Evolutionary conservation across 441 rosid species (phyloP).

Genomic region (Croton setiger): DNA sequence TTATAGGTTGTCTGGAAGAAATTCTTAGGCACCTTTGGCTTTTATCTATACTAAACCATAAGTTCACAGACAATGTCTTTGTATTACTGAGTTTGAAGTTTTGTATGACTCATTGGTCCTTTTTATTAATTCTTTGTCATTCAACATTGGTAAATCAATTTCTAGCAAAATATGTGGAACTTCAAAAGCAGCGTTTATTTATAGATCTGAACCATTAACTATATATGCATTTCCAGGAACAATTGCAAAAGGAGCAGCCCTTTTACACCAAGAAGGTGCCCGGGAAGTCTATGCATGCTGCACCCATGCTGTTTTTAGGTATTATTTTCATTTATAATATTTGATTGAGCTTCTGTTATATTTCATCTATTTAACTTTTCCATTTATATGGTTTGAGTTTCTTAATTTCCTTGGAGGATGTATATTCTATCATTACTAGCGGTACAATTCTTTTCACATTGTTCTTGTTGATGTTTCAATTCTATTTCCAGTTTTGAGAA

Average conservation of each 20-base stretch:
- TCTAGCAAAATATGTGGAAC: too few relatives aligned
- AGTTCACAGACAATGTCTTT: background rate
- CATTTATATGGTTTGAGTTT: background rate
- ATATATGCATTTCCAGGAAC: conserved; percentile 45
- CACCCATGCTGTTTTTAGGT: conserved; percentile 78
- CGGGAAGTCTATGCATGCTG: conserved; percentile 88
- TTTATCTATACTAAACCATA: background rate
- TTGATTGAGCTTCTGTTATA: background rate
- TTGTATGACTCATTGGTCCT: background rate
- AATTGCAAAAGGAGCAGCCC: conserved; percentile 81
- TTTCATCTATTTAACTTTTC: background rate
- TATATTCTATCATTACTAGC: background rate
- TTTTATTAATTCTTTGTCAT: background rate
- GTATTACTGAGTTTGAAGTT: background rate
- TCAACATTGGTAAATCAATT: too few relatives aligned
- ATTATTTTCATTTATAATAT: background rate
- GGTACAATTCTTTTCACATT: background rate
- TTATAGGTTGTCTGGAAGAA: background rate
- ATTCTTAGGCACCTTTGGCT: background rate
- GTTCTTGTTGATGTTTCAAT: background rate
- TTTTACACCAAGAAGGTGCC: conserved; percentile 85
- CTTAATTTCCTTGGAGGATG: background rate
- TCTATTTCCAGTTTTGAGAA: background rate
- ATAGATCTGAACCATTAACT: background rate
- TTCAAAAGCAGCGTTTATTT: background rate